Conservation (phyloP, 345 rosid species). For the Clarkia xantiana region DNA sequence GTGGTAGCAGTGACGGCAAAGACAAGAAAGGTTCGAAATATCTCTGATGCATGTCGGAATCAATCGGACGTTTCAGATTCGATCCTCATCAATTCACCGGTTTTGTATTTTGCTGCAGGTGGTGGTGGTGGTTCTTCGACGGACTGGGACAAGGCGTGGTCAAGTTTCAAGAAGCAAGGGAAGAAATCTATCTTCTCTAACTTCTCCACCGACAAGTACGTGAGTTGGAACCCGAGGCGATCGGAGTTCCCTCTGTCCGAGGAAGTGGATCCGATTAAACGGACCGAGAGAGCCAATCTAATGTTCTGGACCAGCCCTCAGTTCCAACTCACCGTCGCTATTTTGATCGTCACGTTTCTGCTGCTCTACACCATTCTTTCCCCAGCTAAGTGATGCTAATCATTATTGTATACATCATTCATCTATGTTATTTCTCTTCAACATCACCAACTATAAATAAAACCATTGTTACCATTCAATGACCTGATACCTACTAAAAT, state of each 20-base stretch:
- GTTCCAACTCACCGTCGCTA: constrained; percentile 62
- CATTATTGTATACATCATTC: not conserved
- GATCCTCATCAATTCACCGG: not conserved
- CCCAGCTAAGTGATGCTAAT: constrained; percentile 43
- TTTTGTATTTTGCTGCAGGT: constrained; percentile 20
- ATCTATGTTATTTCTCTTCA: not conserved
- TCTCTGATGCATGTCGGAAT: no score
- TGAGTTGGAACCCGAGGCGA: constrained; percentile 73
- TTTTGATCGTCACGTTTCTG: constrained; percentile 52
- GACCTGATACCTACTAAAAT: no score
- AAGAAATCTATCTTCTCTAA: constrained; percentile 49
- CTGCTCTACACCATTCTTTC: constrained; percentile 71
- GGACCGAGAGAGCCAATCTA: constrained; percentile 76
- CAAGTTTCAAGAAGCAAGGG: constrained; percentile 65
- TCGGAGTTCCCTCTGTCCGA: constrained; percentile 76
- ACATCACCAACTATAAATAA: no score
- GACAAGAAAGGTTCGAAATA: constrained; percentile 5
- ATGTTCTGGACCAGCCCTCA: constrained; percentile 64
- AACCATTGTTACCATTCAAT: no score
- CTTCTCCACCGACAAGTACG: constrained; percentile 68
- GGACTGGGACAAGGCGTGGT: constrained; percentile 96
- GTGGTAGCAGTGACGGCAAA: constrained; percentile 1
- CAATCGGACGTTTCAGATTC: no score
- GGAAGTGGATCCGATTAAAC: constrained; percentile 87
- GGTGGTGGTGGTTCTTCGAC: constrained; percentile 50